Base-by-base conservation (phyloP, 139 green algal species). In the Chlorella sp. region DNA sequence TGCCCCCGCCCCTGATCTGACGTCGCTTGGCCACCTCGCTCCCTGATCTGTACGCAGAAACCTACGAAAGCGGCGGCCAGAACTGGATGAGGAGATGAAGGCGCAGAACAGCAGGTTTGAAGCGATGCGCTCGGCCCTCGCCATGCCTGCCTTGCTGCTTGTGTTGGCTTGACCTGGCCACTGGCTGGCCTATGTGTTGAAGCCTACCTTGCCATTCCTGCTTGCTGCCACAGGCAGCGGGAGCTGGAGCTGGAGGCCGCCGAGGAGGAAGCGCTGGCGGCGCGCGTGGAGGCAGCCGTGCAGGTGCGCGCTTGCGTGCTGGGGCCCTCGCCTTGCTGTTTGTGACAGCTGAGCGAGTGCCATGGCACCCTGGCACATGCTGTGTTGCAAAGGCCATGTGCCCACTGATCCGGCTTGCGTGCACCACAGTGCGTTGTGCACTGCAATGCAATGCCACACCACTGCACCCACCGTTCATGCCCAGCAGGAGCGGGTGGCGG, bases 181-280 rank as follows among this genome's bases (percentile, higher is more conserved):
- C 36, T 40, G 19, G 5, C 30, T 14, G 64, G 24, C 64, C 64
- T 4, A 9, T 7, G 3, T 22, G 7, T 28, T 74, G 67, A 46
- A 11, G 34, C 24, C 14, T 74, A 13, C 34, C 34, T 34, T 48
- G 22, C 34, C 20, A 9, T 1, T 34, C n/a, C 69, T 24, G 9
- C 43, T 38, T 6, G 26, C 22, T 40, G 41, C 7, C 43, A 40
- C 58, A 84, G 69, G 65, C 68, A 62, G 64, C 60, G 36, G 22
- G 69, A 85, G 32, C 32, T 87, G 62, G 72, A 90, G 83, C 67
- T 76, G n/a, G 81, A 68, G 40, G 58, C 81, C 24, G 58, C 82
- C n/a, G 85, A 90, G 65, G 85, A 91, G 64, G 88, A 83, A 24
- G 82, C 77, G 43, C 75, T 88, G 40, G 86, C 86, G 16, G 28